phyloP scores from a whole-genome alignment of 495 filamentous ascomycete genomes.

The Hyaloscypha finlandica region DNA sequence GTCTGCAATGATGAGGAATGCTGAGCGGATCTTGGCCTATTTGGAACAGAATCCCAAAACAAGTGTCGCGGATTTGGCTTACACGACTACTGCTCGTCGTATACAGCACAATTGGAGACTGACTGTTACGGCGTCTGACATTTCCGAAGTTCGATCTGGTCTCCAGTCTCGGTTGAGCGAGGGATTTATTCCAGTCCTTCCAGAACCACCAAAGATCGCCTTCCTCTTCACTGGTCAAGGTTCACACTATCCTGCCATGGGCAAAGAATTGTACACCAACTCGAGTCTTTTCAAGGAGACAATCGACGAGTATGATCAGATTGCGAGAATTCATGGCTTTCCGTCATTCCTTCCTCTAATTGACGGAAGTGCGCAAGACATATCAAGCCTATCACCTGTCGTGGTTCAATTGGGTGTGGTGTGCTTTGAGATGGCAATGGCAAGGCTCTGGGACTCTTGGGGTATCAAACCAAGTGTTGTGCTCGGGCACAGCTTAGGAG shows the following conservation, averaged over 20 bases:
- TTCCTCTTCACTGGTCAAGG: slow-evolving; percentile 76
- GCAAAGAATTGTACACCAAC: slow-evolving; percentile 67
- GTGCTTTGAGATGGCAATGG: slow-evolving; percentile 83
- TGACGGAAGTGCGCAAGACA: slow-evolving; percentile 57
- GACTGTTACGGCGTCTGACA: slow-evolving; percentile 55
- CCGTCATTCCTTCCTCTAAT: slow-evolving; percentile 69
- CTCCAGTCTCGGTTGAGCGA: slow-evolving; percentile 46
- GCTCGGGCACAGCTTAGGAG: slow-evolving; percentile 83
- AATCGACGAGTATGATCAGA: slow-evolving; percentile 69
- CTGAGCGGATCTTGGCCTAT: slow-evolving; percentile 50
- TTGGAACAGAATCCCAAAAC: slow-evolving; percentile 54
- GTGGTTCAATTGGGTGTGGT: slow-evolving; percentile 76
- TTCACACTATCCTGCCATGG: slow-evolving; percentile 66
- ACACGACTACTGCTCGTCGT: slow-evolving; percentile 82
- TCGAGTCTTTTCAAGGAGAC: slow-evolving; percentile 66
- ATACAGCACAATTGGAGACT: slow-evolving; percentile 79
- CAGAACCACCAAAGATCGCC: slow-evolving; percentile 46
- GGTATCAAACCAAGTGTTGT: slow-evolving; percentile 76
- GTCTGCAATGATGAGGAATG: slow-evolving; percentile 54
- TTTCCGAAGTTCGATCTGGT: slow-evolving; percentile 44
- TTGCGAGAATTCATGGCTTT: slow-evolving; percentile 69
- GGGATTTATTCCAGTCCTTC: slow-evolving; percentile 47
- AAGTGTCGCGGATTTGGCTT: slow-evolving; percentile 62
- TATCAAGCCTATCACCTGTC: slow-evolving; percentile 66
- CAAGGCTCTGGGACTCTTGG: slow-evolving; percentile 77